Conservation (phyloP, 2,329 filamentous ascomycete genomes). For the Biscogniauxia marginata region DNA sequence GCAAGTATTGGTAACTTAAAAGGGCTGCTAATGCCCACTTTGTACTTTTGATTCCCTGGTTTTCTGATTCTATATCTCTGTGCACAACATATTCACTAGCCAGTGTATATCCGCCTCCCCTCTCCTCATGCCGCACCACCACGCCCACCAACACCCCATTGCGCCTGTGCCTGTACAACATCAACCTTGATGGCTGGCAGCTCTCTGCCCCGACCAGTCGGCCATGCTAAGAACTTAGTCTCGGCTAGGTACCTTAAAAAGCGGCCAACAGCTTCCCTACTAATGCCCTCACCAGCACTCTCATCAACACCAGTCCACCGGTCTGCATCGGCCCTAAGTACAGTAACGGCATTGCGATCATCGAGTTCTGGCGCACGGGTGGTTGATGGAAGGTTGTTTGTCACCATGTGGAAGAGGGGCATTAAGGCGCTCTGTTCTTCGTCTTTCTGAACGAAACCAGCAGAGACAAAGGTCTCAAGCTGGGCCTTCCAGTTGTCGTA, state of each 20-base stretch:
- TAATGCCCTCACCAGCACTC: conserved; percentile 54
- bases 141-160: conserved; percentile 28
- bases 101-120: too few relatives aligned
- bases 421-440: conserved; percentile 70
- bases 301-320: conserved; percentile 59
- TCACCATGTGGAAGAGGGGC: conserved; percentile 73
- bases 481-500: conserved; percentile 69
- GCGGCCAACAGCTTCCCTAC: conserved; percentile 59
- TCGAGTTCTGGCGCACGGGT: conserved; percentile 73
- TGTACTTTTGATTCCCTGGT: too few relatives aligned
- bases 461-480: conserved; percentile 67
- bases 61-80: too few relatives aligned
- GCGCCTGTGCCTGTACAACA: conserved; percentile 20
- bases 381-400: conserved; percentile 64
- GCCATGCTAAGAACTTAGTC: conserved; percentile 58
- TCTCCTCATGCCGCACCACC: too few relatives aligned
- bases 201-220: conserved; percentile 34
- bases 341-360: conserved; percentile 64
- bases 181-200: conserved; percentile 32
- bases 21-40: too few relatives aligned
- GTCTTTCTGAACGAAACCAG: conserved; percentile 51
- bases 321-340: conserved; percentile 61
- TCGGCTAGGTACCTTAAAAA: conserved; percentile 63
- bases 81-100: too few relatives aligned
- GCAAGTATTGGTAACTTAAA: too few relatives aligned